A percentile compares a stretch with the other conserved stretches of the same genome.
Conservation (phyloP, 2,329 filamentous ascomycete genomes). For the Verticillium albo-atrum region DNA sequence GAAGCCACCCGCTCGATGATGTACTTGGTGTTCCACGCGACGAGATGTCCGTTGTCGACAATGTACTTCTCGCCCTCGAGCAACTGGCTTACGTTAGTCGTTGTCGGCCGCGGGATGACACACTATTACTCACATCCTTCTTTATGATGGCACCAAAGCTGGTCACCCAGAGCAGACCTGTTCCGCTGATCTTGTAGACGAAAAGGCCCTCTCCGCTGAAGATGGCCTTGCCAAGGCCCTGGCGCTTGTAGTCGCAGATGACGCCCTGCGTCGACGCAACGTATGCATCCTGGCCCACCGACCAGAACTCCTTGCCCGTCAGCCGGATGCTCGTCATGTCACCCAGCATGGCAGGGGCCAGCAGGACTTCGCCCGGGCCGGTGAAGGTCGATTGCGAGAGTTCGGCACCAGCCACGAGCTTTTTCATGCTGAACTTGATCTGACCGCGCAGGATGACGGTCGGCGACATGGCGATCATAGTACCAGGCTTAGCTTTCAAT, state of each 20-base stretch:
- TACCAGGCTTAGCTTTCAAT: slow-evolving; percentile 72
- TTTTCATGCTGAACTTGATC: slow-evolving; percentile 86
- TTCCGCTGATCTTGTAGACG: slow-evolving; percentile 79
- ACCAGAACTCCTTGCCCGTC: slow-evolving; percentile 71
- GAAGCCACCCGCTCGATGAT: slow-evolving; percentile 84
- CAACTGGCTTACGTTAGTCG: slow-evolving; percentile 30
- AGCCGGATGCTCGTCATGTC: slow-evolving; percentile 81
- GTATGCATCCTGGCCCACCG: slow-evolving; percentile 80
- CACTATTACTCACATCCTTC: slow-evolving; percentile 65
- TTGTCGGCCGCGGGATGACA: not conserved
- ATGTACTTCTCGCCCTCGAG: slow-evolving; percentile 78
- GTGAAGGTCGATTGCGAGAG: slow-evolving; percentile 76
- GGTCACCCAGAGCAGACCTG: slow-evolving; percentile 81
- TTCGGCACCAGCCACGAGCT: slow-evolving; percentile 78
- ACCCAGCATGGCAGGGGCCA: slow-evolving; percentile 75
- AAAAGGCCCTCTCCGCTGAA: slow-evolving; percentile 92
- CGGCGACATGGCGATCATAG: slow-evolving; percentile 94
- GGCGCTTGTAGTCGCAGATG: slow-evolving; percentile 79
- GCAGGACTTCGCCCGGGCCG: slow-evolving; percentile 83
- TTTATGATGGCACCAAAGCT: slow-evolving; percentile 93
- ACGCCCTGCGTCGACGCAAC: slow-evolving; percentile 84
- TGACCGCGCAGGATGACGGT: slow-evolving; percentile 78
- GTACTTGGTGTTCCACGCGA: slow-evolving; percentile 97
- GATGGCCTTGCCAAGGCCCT: slow-evolving; percentile 83
- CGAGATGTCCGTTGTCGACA: slow-evolving; percentile 87